Evolutionary conservation across 768 basidiomycete genomes (phyloP).

Genomic region (Trametopsis cervina): DNA sequence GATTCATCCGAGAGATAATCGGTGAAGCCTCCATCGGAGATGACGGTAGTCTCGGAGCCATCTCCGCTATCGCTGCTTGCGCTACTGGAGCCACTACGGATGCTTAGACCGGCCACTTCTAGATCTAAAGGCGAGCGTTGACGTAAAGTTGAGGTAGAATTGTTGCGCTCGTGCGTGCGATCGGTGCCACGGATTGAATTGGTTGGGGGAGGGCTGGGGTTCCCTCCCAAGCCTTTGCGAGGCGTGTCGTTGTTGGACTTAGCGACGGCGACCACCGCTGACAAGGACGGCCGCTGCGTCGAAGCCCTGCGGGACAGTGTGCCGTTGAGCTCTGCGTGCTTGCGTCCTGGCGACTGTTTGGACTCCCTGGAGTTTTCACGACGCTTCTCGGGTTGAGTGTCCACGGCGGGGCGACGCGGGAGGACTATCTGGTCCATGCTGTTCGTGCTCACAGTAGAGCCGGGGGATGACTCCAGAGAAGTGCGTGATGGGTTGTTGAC

Average conservation of each 20-base stretch:
- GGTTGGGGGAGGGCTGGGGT: slow-evolving; percentile 5
- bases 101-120: slow-evolving; percentile 31
- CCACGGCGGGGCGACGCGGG: slow-evolving; percentile 42
- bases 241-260: slow-evolving; percentile 31
- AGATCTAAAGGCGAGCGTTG: slow-evolving; percentile 26
- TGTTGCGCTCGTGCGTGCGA: neutral
- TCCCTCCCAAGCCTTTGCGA: slow-evolving; percentile 16
- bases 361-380: slow-evolving; percentile 49
- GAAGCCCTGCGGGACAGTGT: slow-evolving; percentile 40
- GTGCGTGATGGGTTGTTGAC: slow-evolving; percentile 33
- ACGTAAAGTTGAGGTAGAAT: neutral
- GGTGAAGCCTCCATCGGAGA: slow-evolving; percentile 82
- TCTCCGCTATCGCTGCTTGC: slow-evolving; percentile 47
- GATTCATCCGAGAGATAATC: slow-evolving; percentile 91
- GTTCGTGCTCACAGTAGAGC: neutral
- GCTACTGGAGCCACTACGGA: slow-evolving; percentile 31
- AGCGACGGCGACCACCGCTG: slow-evolving; percentile 19
- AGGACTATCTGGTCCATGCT: slow-evolving; percentile 6
- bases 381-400: slow-evolving; percentile 37
- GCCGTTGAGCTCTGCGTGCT: slow-evolving; percentile 48
- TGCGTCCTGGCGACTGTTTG: slow-evolving; percentile 48
- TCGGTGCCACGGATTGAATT: neutral
- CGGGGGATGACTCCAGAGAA: slow-evolving; percentile 16
- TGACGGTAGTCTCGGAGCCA: slow-evolving; percentile 68
- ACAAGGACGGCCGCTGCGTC: slow-evolving; percentile 40